Evolutionary conservation across 2,329 filamentous ascomycete genomes (phyloP), one percentile per base, ranked within the genome.

Genomic region (Botrytis tulipae): DNA sequence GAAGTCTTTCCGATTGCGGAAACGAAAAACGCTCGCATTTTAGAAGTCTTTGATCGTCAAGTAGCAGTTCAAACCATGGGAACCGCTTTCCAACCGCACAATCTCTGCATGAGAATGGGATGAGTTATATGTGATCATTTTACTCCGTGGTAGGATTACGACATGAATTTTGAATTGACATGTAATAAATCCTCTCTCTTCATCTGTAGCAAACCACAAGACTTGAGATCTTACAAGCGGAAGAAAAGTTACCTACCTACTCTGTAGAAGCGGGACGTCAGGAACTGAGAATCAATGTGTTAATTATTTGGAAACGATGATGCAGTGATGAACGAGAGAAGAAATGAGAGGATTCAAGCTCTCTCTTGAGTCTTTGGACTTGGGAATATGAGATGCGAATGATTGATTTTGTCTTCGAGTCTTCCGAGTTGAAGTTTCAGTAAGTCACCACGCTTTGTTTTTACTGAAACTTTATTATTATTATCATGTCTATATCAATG

Each of bases 391-490:
- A 29, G 7, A 18, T 32, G 7, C n/a, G 4, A 57, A 29, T 9
- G 8, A 57, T 29, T 3, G 0, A 57, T 4, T 3, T 29, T n/a
- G 14, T 9, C 14, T 9, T 57, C 3, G 51, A 6, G 18, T 0
- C 51, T 57, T 57, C 14, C 14, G 14, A 29, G 7, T 20, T 22
- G 20, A 20, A 20, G 44, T 46, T 20, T 2, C 20, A 46, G 1
- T 9, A 16, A n/a, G 48, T 18, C 51, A 9, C 12, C 14, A 29
- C n/a, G 3, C 16, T 14, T 54, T 54, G 9, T 40, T 40, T 40
- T 40, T 3, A 12, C 37, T 3, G 37, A 40, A 0, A 1, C 14
- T 6, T 7, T 42, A 1, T 18, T 42, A 12, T 40, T 2, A 2
- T 42, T 7, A 18, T 42, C 14, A 42, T 16, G 42, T 42, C 4